Percentiles rank a stretch among this genome's conserved stretches.
Conservation (phyloP, 2,329 filamentous ascomycete genomes). For the Cytospora piceicola region DNA sequence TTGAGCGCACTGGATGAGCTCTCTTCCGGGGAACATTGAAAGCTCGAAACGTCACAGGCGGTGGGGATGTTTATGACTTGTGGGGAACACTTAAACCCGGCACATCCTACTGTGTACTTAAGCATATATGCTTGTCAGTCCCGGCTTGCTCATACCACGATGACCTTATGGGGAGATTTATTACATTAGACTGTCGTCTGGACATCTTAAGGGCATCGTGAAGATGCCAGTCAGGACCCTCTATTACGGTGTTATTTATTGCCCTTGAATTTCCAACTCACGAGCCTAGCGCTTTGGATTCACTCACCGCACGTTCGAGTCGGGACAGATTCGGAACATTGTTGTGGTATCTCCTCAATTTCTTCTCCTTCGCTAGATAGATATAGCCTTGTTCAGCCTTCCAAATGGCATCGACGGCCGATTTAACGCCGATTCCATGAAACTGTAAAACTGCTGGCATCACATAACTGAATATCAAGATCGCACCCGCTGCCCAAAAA, state of each 20-base stretch:
- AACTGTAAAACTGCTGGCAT: slow-evolving; percentile 2
- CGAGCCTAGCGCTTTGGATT: too few relatives aligned
- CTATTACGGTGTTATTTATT: too few relatives aligned
- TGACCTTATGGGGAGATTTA: too few relatives aligned
- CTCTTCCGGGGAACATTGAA: background rate
- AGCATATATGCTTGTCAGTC: too few relatives aligned
- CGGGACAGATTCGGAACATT: background rate
- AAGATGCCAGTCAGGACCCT: too few relatives aligned
- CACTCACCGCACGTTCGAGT: too few relatives aligned
- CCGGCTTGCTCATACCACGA: too few relatives aligned
- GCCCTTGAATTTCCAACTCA: too few relatives aligned
- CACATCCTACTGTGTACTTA: too few relatives aligned
- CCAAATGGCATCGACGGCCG: background rate
- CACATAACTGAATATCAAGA: slow-evolving; percentile 1
- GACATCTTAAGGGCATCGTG: too few relatives aligned
- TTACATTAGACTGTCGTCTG: too few relatives aligned
- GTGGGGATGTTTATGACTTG: background rate
- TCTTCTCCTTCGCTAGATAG: background rate
- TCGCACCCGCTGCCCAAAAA: slow-evolving; percentile 13
- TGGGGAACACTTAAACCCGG: background rate
- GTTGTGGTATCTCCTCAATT: background rate
- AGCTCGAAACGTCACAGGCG: background rate
- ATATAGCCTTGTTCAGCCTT: background rate
- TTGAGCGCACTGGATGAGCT: background rate
- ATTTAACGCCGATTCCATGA: slow-evolving; percentile 15